Percentiles rank a stretch among this genome's conserved stretches.
These are phyloP conservation scores for Fusarium dimerum DNA, from an alignment of 2,329 filamentous ascomycete genomes.

Conservation along the genomic window DNA sequence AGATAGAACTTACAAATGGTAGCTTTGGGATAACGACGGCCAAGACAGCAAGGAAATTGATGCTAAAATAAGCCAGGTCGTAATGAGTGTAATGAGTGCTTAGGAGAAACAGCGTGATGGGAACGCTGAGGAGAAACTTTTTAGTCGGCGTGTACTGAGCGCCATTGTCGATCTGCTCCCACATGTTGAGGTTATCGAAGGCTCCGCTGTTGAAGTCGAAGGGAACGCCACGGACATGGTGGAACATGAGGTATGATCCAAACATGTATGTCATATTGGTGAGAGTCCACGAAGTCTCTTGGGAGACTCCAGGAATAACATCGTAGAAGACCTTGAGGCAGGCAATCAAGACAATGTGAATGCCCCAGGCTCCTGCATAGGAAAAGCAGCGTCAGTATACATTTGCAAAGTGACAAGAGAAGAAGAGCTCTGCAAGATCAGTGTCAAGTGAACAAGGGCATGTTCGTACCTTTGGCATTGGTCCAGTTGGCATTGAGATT, in stretches of 20 bases:
- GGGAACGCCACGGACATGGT: constrained; percentile 95
- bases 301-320: constrained; percentile 92
- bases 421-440: constrained; percentile 1
- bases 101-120: constrained; percentile 89
- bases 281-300: constrained; percentile 97
- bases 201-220: constrained; percentile 99
- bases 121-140: constrained; percentile 94
- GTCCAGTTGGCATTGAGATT: constrained; percentile 99
- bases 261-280: constrained; percentile 99
- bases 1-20: constrained; percentile 72
- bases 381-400: constrained; percentile 17
- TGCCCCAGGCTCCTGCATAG: constrained; percentile 85
- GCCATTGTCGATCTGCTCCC: constrained; percentile 99
- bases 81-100: constrained; percentile 99
- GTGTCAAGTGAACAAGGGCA: constrained; percentile 4
- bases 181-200: constrained; percentile 99
- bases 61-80: constrained; percentile 93
- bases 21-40: constrained; percentile 95
- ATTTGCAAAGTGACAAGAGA: no score
- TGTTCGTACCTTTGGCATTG: constrained; percentile 83
- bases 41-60: constrained; percentile 92
- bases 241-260: constrained; percentile 99
- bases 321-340: constrained; percentile 96
- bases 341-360: constrained; percentile 91
- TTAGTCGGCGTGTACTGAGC: constrained; percentile 98